Evolutionary conservation across 148 eudicot genomes (phyloP).

Genomic region (Chenopodium album): DNA sequence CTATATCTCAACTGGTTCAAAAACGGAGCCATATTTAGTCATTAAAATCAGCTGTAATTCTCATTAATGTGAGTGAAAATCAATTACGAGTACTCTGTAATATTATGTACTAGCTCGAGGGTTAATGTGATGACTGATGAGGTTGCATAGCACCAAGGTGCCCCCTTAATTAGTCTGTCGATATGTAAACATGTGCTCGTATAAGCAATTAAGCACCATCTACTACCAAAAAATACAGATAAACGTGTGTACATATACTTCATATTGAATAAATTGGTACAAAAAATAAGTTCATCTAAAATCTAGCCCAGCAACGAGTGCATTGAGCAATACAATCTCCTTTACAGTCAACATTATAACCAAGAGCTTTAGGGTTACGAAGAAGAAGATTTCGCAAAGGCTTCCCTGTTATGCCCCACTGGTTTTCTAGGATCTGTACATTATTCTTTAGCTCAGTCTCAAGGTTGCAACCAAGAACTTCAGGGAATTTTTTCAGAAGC

Average conservation of each 20-base stretch:
- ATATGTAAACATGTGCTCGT: background rate
- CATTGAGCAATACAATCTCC: constrained; percentile 97
- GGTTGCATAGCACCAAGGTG: too few relatives aligned
- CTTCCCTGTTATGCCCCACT: constrained; percentile 88
- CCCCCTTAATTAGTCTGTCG: too few relatives aligned
- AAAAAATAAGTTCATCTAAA: constrained; percentile 39
- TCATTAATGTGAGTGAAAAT: too few relatives aligned
- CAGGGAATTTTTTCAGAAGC: constrained; percentile 90
- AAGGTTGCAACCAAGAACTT: constrained; percentile 86
- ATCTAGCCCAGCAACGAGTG: constrained; percentile 96
- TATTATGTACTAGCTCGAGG: too few relatives aligned
- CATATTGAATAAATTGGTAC: background rate
- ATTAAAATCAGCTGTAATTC: too few relatives aligned
- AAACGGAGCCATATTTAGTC: too few relatives aligned
- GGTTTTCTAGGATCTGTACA: constrained; percentile 56
- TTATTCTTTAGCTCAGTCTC: constrained; percentile 75
- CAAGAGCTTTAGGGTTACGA: constrained; percentile 83
- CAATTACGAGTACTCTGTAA: too few relatives aligned
- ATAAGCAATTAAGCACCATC: background rate
- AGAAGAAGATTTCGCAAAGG: constrained; percentile 65
- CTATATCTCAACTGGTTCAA: too few relatives aligned
- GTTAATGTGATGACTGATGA: too few relatives aligned
- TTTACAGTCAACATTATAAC: constrained; percentile 90
- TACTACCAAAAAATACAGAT: background rate
- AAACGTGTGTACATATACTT: background rate